Conservation (phyloP, 225 moss, liverwort and hornwort genomes). For the Anthoceros angustus region DNA sequence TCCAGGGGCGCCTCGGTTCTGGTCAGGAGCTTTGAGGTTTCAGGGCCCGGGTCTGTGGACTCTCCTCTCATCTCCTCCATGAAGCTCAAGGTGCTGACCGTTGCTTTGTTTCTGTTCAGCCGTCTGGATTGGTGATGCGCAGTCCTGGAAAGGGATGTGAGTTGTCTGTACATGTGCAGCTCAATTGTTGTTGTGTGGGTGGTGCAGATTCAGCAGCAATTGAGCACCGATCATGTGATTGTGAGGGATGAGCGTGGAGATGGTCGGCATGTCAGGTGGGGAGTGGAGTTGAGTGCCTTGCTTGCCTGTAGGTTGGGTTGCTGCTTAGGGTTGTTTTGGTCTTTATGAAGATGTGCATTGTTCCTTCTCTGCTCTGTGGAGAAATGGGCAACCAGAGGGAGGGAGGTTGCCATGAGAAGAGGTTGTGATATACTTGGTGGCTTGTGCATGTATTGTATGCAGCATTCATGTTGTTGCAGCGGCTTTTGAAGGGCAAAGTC, state of each 20-base stretch:
- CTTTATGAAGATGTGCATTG: constrained; percentile 4
- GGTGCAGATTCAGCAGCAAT: constrained; percentile 55
- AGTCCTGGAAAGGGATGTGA: background rate
- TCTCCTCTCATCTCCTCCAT: constrained; percentile 73
- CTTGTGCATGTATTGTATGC: constrained; percentile 8
- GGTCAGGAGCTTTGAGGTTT: constrained; percentile 16
- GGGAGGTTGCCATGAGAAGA: background rate
- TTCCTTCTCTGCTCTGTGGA: background rate
- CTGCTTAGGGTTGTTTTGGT: background rate
- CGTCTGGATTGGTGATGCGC: background rate
- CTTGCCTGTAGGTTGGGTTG: too few species aligned
- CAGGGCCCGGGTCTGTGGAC: constrained; percentile 56
- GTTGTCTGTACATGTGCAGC: background rate
- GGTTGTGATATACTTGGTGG: background rate
- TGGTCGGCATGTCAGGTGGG: constrained; percentile 79
- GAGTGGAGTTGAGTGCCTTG: background rate
- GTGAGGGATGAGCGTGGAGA: constrained; percentile 88
- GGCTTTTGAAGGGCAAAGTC: constrained; percentile 79
- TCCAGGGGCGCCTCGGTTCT: background rate
- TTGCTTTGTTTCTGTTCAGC: background rate
- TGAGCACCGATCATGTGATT: constrained; percentile 59
- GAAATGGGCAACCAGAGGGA: background rate
- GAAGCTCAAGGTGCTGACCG: constrained; percentile 42
- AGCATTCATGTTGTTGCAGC: constrained; percentile 82
- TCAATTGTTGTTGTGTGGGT: background rate